Evolutionary conservation across 1,139 yeast genomes (phyloP).

Genomic region (Hemisphaericaspora xylofermentans): DNA sequence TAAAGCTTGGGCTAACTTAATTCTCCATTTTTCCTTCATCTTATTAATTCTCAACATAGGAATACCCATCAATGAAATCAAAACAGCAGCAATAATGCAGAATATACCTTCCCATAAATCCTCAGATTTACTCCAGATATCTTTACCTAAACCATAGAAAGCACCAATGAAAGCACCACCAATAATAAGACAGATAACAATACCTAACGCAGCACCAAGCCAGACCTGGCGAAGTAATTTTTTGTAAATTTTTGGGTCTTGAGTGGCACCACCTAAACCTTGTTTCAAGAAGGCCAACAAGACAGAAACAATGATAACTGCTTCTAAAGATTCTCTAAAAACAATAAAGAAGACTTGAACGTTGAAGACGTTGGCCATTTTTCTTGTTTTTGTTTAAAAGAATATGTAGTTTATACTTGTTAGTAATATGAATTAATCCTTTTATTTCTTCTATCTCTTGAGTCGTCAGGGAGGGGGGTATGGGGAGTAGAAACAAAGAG

Average conservation of each 20-base stretch:
- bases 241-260: constrained; percentile 55
- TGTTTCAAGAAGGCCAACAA: constrained; percentile 87
- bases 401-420: no score
- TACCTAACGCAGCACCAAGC: constrained; percentile 72
- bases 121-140: constrained; percentile 83
- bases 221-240: constrained; percentile 72
- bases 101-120: constrained; percentile 93
- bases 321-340: constrained; percentile 88
- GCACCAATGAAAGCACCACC: constrained; percentile 87
- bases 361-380: constrained; percentile 48
- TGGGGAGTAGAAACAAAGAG: background rate
- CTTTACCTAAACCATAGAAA: constrained; percentile 77
- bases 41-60: constrained; percentile 90
- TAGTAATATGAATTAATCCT: background rate
- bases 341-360: constrained; percentile 77
- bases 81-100: constrained; percentile 76
- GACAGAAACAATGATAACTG: constrained; percentile 85
- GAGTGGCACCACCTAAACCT: constrained; percentile 58
- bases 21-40: constrained; percentile 89
- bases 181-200: constrained; percentile 68
- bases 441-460: background rate
- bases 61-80: constrained; percentile 87
- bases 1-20: constrained; percentile 78
- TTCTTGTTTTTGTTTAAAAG: background rate
- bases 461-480: background rate